Percentiles rank a stretch among this genome's conserved stretches.
phyloP scores from a whole-genome alignment of 352 stramenopile genomes.

The Phytophthora colocasiae region DNA sequence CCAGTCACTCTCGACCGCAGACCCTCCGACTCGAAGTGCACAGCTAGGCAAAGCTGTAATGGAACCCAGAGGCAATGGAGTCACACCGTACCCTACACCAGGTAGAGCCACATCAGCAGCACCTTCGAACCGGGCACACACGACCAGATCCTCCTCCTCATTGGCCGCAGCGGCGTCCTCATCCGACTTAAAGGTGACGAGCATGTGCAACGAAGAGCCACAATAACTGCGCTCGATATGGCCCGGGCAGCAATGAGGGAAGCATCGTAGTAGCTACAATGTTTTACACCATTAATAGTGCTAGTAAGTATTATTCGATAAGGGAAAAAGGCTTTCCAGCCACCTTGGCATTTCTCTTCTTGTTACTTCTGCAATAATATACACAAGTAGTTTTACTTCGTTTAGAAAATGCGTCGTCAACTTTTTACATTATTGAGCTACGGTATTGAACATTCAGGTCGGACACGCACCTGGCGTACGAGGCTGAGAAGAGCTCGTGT shows the following conservation, averaged over 20 bases:
- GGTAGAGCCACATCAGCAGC: background rate
- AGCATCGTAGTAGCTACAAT: constrained; percentile 38
- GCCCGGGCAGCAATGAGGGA: constrained; percentile 47
- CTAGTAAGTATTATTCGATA: background rate
- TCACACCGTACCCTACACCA: constrained; percentile 3
- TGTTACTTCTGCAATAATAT: constrained; percentile 21
- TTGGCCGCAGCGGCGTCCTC: background rate
- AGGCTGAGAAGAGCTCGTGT: background rate
- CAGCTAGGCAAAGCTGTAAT: constrained; percentile 10
- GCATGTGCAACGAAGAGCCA: constrained; percentile 35
- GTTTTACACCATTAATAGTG: background rate
- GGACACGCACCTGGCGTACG: constrained; percentile 24
- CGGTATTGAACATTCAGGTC: background rate
- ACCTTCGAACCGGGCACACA: constrained; percentile 44
- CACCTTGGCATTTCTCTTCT: constrained; percentile 28
- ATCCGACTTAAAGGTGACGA: constrained; percentile 19
- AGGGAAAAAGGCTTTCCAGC: background rate
- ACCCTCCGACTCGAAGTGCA: background rate
- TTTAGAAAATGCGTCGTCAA: background rate
- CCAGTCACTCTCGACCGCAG: constrained; percentile 27
- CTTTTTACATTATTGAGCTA: background rate
- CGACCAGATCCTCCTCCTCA: constrained; percentile 20
- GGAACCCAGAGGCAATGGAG: background rate
- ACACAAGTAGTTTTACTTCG: background rate
- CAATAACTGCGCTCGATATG: constrained; percentile 46